Evolutionary conservation across 2,329 filamentous ascomycete genomes (phyloP).

Genomic region (Thielaviopsis euricoi): DNA sequence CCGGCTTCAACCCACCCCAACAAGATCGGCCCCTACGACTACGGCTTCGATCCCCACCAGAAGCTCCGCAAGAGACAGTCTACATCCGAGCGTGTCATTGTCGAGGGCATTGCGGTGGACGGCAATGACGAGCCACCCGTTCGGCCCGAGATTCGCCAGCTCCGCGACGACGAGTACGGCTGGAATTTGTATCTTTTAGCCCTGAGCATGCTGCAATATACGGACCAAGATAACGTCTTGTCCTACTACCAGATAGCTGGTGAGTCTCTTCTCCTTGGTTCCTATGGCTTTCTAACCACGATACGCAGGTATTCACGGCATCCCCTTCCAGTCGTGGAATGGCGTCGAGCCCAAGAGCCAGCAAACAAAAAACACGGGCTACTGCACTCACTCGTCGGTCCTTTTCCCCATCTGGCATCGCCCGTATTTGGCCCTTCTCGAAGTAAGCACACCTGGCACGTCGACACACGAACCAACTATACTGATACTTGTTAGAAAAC

Average conservation of each 20-base stretch:
- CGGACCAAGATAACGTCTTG: slow-evolving; percentile 41
- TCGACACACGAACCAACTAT: background rate
- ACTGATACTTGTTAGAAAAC: slow-evolving; percentile 8
- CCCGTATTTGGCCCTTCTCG: slow-evolving; percentile 52
- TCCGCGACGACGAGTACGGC: slow-evolving; percentile 45
- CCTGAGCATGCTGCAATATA: slow-evolving; percentile 53
- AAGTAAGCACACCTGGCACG: slow-evolving; percentile 23
- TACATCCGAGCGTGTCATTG: background rate
- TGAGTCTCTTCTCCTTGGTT: slow-evolving; percentile 21
- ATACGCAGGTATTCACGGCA: slow-evolving; percentile 57
- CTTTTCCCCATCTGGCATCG: slow-evolving; percentile 75
- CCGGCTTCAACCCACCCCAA: slow-evolving; percentile 6
- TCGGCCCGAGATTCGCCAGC: slow-evolving; percentile 51
- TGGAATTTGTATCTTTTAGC: slow-evolving; percentile 68
- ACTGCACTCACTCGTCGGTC: slow-evolving; percentile 60
- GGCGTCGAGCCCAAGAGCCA: slow-evolving; percentile 29
- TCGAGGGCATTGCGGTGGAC: slow-evolving; percentile 13
- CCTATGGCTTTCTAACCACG: background rate
- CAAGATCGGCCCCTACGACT: slow-evolving; percentile 9
- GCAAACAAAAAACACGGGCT: slow-evolving; percentile 35
- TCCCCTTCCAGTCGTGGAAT: slow-evolving; percentile 43
- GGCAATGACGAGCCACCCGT: slow-evolving; percentile 25
- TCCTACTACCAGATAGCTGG: slow-evolving; percentile 71
- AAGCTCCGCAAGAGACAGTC: background rate
- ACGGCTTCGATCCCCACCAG: slow-evolving; percentile 7